Conservation (phyloP, 208 protist genomes). For the Leishmania gerbilli region DNA sequence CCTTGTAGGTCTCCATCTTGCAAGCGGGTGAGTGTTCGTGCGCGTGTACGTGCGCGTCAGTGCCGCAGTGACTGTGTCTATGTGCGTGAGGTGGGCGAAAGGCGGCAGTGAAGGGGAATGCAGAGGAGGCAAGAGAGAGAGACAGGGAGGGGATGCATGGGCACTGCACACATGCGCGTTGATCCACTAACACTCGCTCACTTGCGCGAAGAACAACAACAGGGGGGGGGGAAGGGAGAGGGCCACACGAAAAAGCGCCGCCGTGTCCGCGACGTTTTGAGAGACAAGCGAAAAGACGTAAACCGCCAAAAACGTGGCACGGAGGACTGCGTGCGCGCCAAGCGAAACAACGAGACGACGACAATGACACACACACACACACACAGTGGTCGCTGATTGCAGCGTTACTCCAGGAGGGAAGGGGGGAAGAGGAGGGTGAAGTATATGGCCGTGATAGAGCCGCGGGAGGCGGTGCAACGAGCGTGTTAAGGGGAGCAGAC, state of each 20-base stretch:
- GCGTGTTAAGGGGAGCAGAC: not conserved
- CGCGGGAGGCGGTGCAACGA: not conserved
- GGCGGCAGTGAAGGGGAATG: not conserved
- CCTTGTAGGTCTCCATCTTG: slow-evolving; percentile 86
- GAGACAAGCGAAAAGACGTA: not conserved
- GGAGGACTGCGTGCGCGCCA: not conserved
- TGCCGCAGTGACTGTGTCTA: not conserved
- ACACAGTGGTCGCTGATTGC: not conserved
- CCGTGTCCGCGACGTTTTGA: not conserved
- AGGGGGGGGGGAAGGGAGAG: not conserved
- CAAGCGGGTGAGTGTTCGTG: not conserved
- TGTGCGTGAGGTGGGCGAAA: not conserved
- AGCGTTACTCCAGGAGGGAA: not conserved
- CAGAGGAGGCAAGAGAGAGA: not conserved
- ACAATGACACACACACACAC: not conserved
- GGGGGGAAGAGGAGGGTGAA: not conserved
- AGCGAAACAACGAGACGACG: not conserved
- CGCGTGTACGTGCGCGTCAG: not conserved
- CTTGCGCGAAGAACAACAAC: not conserved
- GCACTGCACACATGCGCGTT: not conserved
- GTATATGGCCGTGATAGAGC: not conserved
- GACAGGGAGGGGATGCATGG: not conserved
- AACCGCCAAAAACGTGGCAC: not conserved
- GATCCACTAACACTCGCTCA: not conserved
- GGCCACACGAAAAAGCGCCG: not conserved